Percentiles rank a stretch among this genome's conserved stretches.
Evolutionary conservation across 2,329 filamentous ascomycete genomes (phyloP).

Genomic region (Stachybotrys elegans): DNA sequence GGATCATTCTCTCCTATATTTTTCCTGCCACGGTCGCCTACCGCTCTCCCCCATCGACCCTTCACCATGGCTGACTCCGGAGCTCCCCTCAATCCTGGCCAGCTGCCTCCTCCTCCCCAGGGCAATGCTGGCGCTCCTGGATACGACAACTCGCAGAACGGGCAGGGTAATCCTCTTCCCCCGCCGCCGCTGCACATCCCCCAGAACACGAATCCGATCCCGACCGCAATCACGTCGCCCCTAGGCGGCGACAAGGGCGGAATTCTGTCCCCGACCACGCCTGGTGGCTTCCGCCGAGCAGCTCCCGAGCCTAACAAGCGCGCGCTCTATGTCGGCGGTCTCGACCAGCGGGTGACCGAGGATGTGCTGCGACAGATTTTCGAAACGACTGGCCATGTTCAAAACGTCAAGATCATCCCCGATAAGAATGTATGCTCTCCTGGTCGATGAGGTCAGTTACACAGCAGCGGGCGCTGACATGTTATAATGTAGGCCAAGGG

Average conservation of each 20-base stretch:
- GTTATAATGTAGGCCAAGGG: slow-evolving; percentile 71
- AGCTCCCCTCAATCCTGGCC: slow-evolving; percentile 54
- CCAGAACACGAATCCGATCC: slow-evolving; percentile 93
- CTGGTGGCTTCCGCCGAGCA: slow-evolving; percentile 78
- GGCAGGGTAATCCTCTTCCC: slow-evolving; percentile 72
- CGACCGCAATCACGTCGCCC: slow-evolving; percentile 85
- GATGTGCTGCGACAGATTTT: slow-evolving; percentile 97
- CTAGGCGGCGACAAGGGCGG: slow-evolving; percentile 63
- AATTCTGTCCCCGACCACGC: slow-evolving; percentile 81
- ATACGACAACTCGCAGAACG: slow-evolving; percentile 69
- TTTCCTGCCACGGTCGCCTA: no score
- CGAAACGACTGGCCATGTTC: slow-evolving; percentile 95
- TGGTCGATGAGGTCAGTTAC: no score
- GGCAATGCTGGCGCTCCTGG: slow-evolving; percentile 66
- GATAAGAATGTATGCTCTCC: slow-evolving; percentile 87
- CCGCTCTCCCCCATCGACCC: no score
- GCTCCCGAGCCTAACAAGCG: slow-evolving; percentile 98
- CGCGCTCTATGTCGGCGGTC: slow-evolving; percentile 89
- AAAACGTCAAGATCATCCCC: slow-evolving; percentile 98
- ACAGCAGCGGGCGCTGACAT: no score
- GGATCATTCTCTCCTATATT: slow-evolving; percentile 11
- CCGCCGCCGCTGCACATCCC: slow-evolving; percentile 91
- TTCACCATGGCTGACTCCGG: slow-evolving; percentile 73
- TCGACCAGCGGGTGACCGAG: slow-evolving; percentile 93
- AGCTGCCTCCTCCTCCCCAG: slow-evolving; percentile 67